These are phyloP conservation scores for Plantago coronopus DNA, from an alignment of 305 asterid genomes.

Conservation along the genomic window DNA sequence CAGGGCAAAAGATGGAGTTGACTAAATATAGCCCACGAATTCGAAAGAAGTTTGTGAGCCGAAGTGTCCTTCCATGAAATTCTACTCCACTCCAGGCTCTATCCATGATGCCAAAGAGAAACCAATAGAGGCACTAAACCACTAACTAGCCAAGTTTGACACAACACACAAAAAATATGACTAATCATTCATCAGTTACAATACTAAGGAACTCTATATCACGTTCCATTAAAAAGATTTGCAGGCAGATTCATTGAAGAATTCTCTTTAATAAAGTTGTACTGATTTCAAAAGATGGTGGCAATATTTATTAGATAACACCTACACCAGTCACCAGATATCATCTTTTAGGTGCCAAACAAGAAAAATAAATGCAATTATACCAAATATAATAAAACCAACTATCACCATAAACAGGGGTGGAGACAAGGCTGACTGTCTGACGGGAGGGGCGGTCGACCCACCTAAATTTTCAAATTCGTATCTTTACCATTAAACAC, in stretches of 20 bases:
- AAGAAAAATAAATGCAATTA: slow-evolving; percentile 29
- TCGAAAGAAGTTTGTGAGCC: slow-evolving; percentile 4
- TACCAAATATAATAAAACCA: slow-evolving; percentile 8
- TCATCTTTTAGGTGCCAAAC: slow-evolving; percentile 1
- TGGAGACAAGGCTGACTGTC: too few relatives aligned
- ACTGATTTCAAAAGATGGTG: neutral
- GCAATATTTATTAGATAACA: neutral
- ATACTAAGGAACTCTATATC: too few relatives aligned
- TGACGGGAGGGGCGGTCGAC: too few relatives aligned
- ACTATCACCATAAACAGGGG: slow-evolving; percentile 14
- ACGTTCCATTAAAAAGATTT: too few relatives aligned
- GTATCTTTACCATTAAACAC: too few relatives aligned
- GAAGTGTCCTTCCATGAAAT: neutral
- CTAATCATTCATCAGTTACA: neutral
- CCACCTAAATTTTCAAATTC: too few relatives aligned
- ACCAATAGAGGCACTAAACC: neutral
- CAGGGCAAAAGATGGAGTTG: slow-evolving; percentile 5
- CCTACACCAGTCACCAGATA: neutral
- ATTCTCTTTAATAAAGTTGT: neutral
- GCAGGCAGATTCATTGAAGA: neutral
- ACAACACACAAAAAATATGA: neutral
- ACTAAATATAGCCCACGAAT: slow-evolving; percentile 1
- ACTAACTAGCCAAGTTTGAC: neutral
- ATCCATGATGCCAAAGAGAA: slow-evolving; percentile 9
- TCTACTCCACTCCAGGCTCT: slow-evolving; percentile 8